Base-by-base conservation (phyloP, 1,284 basidiomycete species). In the Tilletia caries region DNA sequence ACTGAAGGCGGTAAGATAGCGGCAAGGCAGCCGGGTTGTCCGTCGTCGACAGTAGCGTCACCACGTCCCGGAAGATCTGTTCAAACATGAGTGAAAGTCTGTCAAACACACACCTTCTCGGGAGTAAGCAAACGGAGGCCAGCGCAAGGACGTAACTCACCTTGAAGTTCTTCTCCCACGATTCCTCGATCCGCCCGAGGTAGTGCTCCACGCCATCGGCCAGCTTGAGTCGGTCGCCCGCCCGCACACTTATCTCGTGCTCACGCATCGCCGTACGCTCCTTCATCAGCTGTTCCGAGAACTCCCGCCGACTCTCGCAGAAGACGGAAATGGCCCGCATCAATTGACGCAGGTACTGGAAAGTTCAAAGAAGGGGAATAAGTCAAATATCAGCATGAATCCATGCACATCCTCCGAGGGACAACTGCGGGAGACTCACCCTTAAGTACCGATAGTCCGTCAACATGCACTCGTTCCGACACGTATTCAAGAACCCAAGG, bases 11-110 rank as follows among this genome's bases (percentile, higher is more conserved):
- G 60, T 82, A 79, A 37, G 79, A 75, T 25, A 82, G 68, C 8
- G 81, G 81, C 65, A 80, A 64, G 3, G 81, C 81, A 1, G 81
- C 79, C 5, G 81, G 81, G 52, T 82, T 83, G 58, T 83, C 81
- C 33, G 81, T 82, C 8, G 79, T 83, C 34, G 80, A 77, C 43
- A 81, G 70, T 48, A 82, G 70, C 41, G 75, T 78, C 67, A 83
- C 80, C 20, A 80, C 75, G 66, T 82, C 79, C 66, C 77, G 78
- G 70, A 80, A 82, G 23, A 73, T 79, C 76, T 76, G 74, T 23
- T 23, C n/a, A 20, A 23, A 60, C 32, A 32, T 18, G 29, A 27
- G 23, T 20, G 58, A n/a, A 1, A 68, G 15, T 6, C 6, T 20
- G 66, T 32, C 41, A 66, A 23, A 10, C 12, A 8, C 23, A 23